These are phyloP conservation scores for Austropuccinia psidii DNA, from an alignment of 1,284 basidiomycete genomes.

Conservation along the genomic window DNA sequence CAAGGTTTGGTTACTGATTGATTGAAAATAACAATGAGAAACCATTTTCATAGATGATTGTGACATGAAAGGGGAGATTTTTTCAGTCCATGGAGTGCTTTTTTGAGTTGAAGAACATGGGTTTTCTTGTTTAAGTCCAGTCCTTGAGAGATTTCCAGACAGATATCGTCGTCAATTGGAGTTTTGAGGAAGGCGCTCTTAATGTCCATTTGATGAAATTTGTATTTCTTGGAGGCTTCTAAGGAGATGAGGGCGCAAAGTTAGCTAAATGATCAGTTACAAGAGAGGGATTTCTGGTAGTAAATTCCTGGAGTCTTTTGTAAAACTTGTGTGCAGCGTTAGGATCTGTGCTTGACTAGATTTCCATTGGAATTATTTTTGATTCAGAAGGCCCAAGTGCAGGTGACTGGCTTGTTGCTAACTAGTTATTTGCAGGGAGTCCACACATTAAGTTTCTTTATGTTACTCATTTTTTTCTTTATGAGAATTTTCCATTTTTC, in stretches of 20 bases:
- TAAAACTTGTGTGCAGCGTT: neutral
- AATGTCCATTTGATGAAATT: neutral
- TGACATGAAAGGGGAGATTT: neutral
- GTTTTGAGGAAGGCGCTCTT: neutral
- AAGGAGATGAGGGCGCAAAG: neutral
- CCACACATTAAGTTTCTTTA: neutral
- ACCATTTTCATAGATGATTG: neutral
- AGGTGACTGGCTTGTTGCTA: neutral
- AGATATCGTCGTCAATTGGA: neutral
- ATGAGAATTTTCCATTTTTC: neutral
- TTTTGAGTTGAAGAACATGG: neutral
- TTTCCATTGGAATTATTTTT: neutral
- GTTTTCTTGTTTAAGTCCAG: no score
- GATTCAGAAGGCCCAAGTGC: neutral
- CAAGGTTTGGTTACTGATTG: no score
- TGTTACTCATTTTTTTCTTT: neutral
- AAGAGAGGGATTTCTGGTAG: neutral
- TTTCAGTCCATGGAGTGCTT: neutral
- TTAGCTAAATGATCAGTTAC: neutral
- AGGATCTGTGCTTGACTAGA: neutral
- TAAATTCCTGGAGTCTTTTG: neutral
- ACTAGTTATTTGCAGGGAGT: no score
- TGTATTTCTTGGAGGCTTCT: neutral
- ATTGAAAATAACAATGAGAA: no score
- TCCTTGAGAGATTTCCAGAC: neutral